A percentile compares a stretch with the other conserved stretches of the same genome.
Conservation (phyloP, 2,329 filamentous ascomycete species). For the Penicillium rolfsii region DNA sequence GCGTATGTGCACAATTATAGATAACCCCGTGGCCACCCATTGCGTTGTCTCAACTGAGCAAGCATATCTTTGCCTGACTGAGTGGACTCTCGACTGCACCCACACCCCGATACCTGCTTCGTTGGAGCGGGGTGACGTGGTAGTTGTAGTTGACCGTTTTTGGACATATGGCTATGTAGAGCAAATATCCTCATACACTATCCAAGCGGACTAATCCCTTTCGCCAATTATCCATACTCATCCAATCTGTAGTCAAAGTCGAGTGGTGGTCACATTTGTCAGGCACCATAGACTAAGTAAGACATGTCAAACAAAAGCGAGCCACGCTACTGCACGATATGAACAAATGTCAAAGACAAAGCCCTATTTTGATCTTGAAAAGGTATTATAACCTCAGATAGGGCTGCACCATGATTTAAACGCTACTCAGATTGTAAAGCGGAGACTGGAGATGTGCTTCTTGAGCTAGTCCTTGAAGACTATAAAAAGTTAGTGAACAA, state of each 20-base stretch:
- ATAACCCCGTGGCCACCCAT: neutral
- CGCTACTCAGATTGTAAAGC: neutral
- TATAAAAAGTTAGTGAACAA: neutral
- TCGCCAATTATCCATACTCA: neutral
- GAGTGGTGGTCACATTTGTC: neutral
- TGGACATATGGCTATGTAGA: neutral
- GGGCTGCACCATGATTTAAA: neutral
- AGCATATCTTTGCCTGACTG: neutral
- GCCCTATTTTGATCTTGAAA: neutral
- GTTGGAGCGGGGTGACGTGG: neutral
- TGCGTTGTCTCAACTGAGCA: neutral
- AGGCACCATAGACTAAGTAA: conserved; percentile 15
- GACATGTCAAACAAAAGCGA: conserved; percentile 23
- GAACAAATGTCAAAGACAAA: conserved; percentile 13
- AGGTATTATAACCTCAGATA: neutral
- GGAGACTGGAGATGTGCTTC: neutral
- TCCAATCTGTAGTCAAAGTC: neutral
- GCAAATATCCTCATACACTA: neutral
- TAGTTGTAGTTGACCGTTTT: neutral
- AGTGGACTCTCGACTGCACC: neutral
- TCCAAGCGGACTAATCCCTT: neutral
- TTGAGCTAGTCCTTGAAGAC: neutral
- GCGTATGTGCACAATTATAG: neutral
- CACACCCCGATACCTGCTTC: neutral
- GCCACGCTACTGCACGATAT: conserved; percentile 12